Evolutionary conservation across 306 rosid species (phyloP).

Genomic region (Cicer arietinum): DNA sequence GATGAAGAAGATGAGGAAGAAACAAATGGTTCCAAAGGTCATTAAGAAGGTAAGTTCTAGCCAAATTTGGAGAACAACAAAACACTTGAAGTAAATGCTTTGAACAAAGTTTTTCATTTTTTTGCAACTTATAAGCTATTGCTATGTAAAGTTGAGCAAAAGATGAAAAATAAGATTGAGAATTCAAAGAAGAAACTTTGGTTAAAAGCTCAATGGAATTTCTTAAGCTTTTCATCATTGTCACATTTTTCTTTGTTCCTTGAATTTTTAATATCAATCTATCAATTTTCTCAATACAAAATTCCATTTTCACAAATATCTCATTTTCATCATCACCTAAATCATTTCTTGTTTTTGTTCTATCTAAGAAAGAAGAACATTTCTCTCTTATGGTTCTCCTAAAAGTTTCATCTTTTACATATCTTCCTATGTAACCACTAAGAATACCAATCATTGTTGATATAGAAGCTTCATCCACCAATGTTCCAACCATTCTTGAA

Average conservation of each 20-base stretch:
- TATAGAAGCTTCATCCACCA: slow-evolving; percentile 63
- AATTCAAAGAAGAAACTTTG: slow-evolving; percentile 53
- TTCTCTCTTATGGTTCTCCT: slow-evolving; percentile 55
- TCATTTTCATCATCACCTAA: slow-evolving; percentile 34
- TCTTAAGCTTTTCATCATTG: slow-evolving; percentile 49
- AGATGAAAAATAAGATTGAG: slow-evolving; percentile 57
- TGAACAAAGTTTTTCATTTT: slow-evolving; percentile 63
- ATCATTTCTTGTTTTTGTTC: slow-evolving; percentile 37
- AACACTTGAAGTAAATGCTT: slow-evolving; percentile 76
- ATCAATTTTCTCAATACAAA: slow-evolving; percentile 64
- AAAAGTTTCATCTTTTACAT: slow-evolving; percentile 61
- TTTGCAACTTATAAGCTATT: slow-evolving; percentile 65
- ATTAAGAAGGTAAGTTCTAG: slow-evolving; percentile 67
- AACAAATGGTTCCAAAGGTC: slow-evolving; percentile 95
- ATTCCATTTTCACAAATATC: slow-evolving; percentile 52
- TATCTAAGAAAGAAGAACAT: slow-evolving; percentile 58
- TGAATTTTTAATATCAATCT: slow-evolving; percentile 58
- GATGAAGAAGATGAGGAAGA: slow-evolving; percentile 90
- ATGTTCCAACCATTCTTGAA: slow-evolving; percentile 53
- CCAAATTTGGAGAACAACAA: slow-evolving; percentile 69
- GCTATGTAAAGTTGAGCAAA: slow-evolving; percentile 81
- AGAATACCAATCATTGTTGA: slow-evolving; percentile 69
- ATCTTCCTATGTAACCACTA: slow-evolving; percentile 77
- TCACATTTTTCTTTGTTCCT: slow-evolving; percentile 44
- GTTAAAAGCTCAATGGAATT: slow-evolving; percentile 58